Evolutionary conservation across 257 asterid genomes (phyloP).

Genomic region (Nicotiana paniculata): DNA sequence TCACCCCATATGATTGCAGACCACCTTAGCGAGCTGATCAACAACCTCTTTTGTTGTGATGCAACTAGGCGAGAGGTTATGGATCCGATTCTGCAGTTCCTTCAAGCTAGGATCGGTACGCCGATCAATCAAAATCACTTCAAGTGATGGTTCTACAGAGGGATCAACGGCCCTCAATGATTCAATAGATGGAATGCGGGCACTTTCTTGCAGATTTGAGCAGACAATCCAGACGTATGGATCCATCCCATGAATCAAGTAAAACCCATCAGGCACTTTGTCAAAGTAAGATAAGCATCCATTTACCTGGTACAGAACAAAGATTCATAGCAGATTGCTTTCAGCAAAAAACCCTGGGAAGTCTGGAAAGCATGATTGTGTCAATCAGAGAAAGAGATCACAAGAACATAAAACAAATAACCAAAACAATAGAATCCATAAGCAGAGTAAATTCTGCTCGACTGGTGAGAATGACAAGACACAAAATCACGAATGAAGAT

Average conservation of each 20-base stretch:
- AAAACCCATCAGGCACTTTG: constrained; percentile 79
- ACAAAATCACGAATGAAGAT: background rate
- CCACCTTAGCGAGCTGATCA: constrained; percentile 90
- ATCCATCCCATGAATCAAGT: constrained; percentile 85
- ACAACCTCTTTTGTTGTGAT: constrained; percentile 68
- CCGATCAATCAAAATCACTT: constrained; percentile 69
- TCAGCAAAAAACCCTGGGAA: background rate
- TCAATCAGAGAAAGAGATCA: background rate
- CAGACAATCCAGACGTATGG: constrained; percentile 93
- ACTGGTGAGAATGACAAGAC: background rate
- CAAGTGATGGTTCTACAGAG: constrained; percentile 44
- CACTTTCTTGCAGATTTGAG: constrained; percentile 78
- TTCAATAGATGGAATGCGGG: constrained; percentile 87
- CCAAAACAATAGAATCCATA: background rate
- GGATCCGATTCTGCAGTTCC: constrained; percentile 70
- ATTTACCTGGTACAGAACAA: constrained; percentile 58
- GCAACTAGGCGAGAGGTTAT: constrained; percentile 52
- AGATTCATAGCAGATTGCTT: background rate
- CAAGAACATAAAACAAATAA: background rate
- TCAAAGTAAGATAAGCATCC: constrained; percentile 85
- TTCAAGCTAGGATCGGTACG: constrained; percentile 73
- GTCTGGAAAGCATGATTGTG: background rate
- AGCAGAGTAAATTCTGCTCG: background rate
- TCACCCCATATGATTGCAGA: constrained; percentile 96
- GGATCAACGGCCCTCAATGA: constrained; percentile 67